Evolutionary conservation across 768 basidiomycete genomes (phyloP).

Genomic region (Termitomyces sp.): DNA sequence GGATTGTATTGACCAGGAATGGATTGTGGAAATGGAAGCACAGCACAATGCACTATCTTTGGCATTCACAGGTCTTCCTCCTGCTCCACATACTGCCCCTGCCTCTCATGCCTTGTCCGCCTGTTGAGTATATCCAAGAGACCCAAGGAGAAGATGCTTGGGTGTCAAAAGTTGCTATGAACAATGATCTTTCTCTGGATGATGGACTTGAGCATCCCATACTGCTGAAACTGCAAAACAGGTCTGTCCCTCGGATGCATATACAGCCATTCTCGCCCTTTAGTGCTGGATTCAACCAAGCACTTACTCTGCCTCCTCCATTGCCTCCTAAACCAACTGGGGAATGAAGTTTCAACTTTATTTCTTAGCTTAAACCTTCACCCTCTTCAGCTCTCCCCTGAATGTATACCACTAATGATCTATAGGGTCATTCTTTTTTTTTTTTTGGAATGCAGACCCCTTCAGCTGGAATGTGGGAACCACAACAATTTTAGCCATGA

Average conservation of each 20-base stretch:
- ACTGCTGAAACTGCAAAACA: constrained; percentile 11
- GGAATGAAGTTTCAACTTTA: constrained; percentile 11
- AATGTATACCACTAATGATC: background rate
- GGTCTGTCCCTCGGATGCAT: constrained; percentile 24
- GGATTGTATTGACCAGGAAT: too few relatives aligned
- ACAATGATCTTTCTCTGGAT: constrained; percentile 24
- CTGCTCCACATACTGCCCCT: constrained; percentile 42
- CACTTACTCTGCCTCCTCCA: constrained; percentile 30
- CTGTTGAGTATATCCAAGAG: constrained; percentile 77
- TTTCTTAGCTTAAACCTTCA: background rate
- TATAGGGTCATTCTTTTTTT: background rate
- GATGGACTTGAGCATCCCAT: constrained; percentile 14
- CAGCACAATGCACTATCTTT: too few relatives aligned
- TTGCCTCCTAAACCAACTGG: constrained; percentile 31
- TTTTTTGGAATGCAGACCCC: too few relatives aligned
- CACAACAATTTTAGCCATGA: too few relatives aligned
- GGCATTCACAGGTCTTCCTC: too few relatives aligned
- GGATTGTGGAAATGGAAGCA: too few relatives aligned
- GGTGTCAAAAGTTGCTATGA: constrained; percentile 39
- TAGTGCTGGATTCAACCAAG: constrained; percentile 31
- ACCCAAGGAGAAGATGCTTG: constrained; percentile 73
- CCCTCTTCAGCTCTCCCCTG: background rate
- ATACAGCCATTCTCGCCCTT: constrained; percentile 50
- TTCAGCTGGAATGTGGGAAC: too few relatives aligned
- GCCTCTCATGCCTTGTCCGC: constrained; percentile 74